Evolutionary conservation across 495 filamentous ascomycete genomes (phyloP).

Genomic region (Astrothelium macrocarpum): DNA sequence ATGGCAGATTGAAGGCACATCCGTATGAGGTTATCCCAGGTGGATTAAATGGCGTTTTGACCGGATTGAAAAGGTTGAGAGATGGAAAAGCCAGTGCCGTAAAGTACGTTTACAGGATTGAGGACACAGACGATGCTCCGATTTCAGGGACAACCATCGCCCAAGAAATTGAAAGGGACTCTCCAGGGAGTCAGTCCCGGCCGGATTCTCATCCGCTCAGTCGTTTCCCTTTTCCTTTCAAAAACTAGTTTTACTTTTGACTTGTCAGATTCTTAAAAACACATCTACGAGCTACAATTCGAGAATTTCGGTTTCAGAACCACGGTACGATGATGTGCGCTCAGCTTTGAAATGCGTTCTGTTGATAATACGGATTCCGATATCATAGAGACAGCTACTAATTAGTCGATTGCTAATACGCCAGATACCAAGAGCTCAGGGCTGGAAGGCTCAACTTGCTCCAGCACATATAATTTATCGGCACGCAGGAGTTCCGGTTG

Average conservation of each 20-base stretch:
- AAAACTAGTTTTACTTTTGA: not conserved
- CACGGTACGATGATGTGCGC: too few relatives aligned
- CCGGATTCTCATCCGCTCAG: slow-evolving; percentile 5
- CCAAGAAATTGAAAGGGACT: not conserved
- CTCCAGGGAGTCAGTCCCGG: not conserved
- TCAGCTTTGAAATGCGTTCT: too few relatives aligned
- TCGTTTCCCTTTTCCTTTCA: not conserved
- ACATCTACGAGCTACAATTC: too few relatives aligned
- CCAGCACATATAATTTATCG: too few relatives aligned
- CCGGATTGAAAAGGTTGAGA: slow-evolving; percentile 6
- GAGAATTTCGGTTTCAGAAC: too few relatives aligned
- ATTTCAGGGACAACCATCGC: not conserved
- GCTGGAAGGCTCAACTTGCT: too few relatives aligned
- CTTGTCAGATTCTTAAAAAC: not conserved
- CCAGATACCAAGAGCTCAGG: too few relatives aligned
- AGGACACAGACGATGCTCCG: slow-evolving; percentile 1
- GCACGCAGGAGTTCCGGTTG: too few relatives aligned
- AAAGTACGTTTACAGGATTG: slow-evolving; percentile 12
- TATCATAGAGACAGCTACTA: too few relatives aligned
- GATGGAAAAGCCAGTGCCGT: slow-evolving; percentile 5
- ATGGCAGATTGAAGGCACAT: slow-evolving; percentile 55
- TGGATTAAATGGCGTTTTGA: slow-evolving; percentile 47
- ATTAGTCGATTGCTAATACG: too few relatives aligned
- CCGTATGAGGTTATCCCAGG: slow-evolving; percentile 50
- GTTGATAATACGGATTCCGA: too few relatives aligned